A percentile compares a stretch with the other conserved stretches of the same genome.
Evolutionary conservation across 371 early-diverging fungal species (phyloP).

Genomic region (Syncephalastrum sp.): DNA sequence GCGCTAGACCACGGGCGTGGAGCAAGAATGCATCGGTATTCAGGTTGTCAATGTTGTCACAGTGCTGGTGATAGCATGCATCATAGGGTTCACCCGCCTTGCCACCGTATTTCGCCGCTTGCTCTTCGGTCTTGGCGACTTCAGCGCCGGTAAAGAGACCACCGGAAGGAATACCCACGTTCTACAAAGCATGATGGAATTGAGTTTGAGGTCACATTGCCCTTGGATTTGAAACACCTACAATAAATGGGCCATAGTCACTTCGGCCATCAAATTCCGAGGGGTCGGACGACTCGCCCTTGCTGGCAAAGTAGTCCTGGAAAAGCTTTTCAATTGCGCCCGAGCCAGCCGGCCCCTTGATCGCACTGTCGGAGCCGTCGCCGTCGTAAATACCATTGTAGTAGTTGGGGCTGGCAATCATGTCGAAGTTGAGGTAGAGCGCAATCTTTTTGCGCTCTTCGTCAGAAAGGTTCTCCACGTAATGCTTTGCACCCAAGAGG

Average conservation of each 20-base stretch:
- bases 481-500: constrained; percentile 70
- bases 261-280: constrained; percentile 37
- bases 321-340: constrained; percentile 57
- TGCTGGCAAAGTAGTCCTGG: constrained; percentile 53
- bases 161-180: constrained; percentile 53
- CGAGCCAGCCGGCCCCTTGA: constrained; percentile 34
- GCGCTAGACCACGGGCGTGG: constrained; percentile 15
- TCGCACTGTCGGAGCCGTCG: constrained; percentile 38
- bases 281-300: constrained; percentile 38
- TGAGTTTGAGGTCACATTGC: background rate
- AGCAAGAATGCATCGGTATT: constrained; percentile 20
- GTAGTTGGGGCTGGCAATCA: constrained; percentile 79
- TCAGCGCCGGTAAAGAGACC: constrained; percentile 71
- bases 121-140: constrained; percentile 56
- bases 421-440: constrained; percentile 74
- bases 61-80: constrained; percentile 60
- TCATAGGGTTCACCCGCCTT: constrained; percentile 66
- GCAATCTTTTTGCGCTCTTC: constrained; percentile 48
- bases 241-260: constrained; percentile 52
- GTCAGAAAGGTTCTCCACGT: constrained; percentile 31
- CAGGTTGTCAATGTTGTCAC: constrained; percentile 19
- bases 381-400: constrained; percentile 43
- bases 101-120: constrained; percentile 65
- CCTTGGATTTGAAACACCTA: constrained; percentile 39
- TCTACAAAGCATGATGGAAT: constrained; percentile 3